Conservation (phyloP, 305 asterid genomes). For the Caryopteris hybrid region DNA sequence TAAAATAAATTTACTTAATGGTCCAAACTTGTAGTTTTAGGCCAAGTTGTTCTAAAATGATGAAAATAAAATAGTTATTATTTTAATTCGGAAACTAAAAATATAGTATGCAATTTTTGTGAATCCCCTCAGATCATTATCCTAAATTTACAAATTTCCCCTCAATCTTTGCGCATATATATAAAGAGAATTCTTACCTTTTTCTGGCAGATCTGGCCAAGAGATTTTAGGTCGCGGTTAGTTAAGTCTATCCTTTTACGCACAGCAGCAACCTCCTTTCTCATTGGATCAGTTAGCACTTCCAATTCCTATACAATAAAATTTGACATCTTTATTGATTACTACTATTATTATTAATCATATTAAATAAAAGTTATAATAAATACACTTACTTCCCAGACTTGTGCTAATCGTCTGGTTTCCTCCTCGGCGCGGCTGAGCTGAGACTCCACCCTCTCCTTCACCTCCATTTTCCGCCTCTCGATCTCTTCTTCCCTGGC, state of each 20-base stretch:
- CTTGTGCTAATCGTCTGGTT: conserved; percentile 59
- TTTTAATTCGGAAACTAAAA: too few species aligned
- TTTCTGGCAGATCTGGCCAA: conserved; percentile 70
- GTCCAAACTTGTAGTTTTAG: too few species aligned
- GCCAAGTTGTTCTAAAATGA: too few species aligned
- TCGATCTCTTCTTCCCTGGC: conserved; percentile 77
- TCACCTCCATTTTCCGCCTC: conserved; percentile 64
- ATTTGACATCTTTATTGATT: too few species aligned
- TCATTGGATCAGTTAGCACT: conserved; percentile 72
- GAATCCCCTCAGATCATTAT: too few species aligned
- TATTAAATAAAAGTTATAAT: too few species aligned
- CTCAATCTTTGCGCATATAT: too few species aligned
- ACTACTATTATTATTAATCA: too few species aligned
- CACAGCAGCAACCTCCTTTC: conserved; percentile 70
- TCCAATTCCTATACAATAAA: conserved; percentile 85
- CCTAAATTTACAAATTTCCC: too few species aligned
- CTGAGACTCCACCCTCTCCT: conserved; percentile 59
- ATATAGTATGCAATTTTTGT: too few species aligned
- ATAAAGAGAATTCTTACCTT: conserved; percentile 34
- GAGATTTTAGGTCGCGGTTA: conserved; percentile 68
- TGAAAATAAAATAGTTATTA: too few species aligned
- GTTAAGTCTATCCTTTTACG: conserved; percentile 66
- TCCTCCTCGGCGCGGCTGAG: conserved; percentile 75
- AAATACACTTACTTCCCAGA: conserved; percentile 51
- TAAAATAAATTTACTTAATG: too few species aligned